Base-by-base conservation (phyloP, 371 early-diverging fungal species). In the Batrachochytrium dendrobatidis region DNA sequence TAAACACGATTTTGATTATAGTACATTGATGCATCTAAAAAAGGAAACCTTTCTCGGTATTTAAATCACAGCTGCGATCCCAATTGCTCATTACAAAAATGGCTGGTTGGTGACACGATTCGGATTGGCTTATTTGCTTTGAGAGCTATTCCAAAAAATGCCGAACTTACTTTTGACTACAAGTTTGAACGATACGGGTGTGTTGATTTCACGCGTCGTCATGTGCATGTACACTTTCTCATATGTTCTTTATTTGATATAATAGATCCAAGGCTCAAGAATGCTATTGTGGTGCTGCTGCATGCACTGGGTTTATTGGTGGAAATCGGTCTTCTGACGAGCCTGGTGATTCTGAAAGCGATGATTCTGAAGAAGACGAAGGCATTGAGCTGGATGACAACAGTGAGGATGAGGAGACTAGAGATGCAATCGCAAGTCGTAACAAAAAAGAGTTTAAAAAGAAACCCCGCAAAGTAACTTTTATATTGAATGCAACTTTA, bases 261-360 rank as follows among this genome's bases (percentile, higher is more conserved):
- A 17, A 5, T 58, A 87, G 90, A 48, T 83, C 87, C 24, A 78
- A 82, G 33, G 92, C 98, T 3, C 98, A 98, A 69, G 73, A 72
- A 2, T 98, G 98, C 65, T 91, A 84, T 62, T 98, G 98, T 68
- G 94, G 92, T 0, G 90, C 92, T 61, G 60, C 81, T 1, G 83
- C 79, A 31, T 98, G 98, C 70, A 87, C 85, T 62, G 96, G 96
- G 1, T 83, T 81, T 50, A 95, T 98, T 67, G 96, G 97, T 24
- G 90, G 74, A 22, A 63, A 65, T 52, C 56, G 65, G 31, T 34
- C 62, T 0, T 35, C 55, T 20, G 34, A 55, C 18, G 29, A 53
- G 15, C 34, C 18, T 53, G 51, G 26, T 51, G 51, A 62, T 2
- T 65, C 68, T 43, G 63, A 45, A 17, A n/a, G n/a, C n/a, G 62